A percentile compares a stretch with the other conserved stretches of the same genome.
These are phyloP conservation scores for Penicillium salamii DNA, from an alignment of 495 filamentous ascomycete species.

Conservation along the genomic window DNA sequence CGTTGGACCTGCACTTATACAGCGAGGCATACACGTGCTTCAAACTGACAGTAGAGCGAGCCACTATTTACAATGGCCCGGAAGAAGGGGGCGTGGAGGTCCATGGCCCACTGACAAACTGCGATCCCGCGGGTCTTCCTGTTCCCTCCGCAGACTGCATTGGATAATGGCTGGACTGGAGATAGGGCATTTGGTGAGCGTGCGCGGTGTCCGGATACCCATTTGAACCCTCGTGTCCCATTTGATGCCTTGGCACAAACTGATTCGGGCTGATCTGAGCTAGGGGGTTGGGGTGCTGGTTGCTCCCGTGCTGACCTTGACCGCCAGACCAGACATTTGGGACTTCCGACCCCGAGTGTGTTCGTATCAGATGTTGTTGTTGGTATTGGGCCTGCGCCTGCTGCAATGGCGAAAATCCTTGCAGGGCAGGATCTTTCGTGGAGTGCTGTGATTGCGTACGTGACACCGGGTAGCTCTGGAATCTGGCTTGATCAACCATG, in stretches of 20 bases:
- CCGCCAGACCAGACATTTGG: not conserved
- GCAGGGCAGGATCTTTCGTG: constrained; percentile 1
- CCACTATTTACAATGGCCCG: not conserved
- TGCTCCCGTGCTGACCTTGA: not conserved
- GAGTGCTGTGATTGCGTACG: constrained; percentile 15
- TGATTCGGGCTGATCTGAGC: constrained; percentile 8
- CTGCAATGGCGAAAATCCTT: constrained; percentile 12
- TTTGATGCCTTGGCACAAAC: constrained; percentile 9
- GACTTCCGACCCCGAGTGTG: constrained; percentile 1
- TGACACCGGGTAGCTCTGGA: constrained; percentile 2
- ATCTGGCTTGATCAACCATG: not conserved
- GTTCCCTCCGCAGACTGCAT: not conserved
- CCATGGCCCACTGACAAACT: constrained; percentile 29
- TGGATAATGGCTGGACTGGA: not conserved
- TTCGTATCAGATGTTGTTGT: constrained; percentile 9
- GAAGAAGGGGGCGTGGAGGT: constrained; percentile 14
- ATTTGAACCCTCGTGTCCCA: not conserved
- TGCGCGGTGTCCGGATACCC: not conserved
- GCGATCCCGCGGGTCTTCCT: constrained; percentile 12
- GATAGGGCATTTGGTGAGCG: constrained; percentile 1
- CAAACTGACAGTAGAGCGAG: not conserved
- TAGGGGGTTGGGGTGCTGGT: constrained; percentile 15
- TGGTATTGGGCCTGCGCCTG: constrained; percentile 11
- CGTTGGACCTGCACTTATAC: no score
- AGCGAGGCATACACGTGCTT: not conserved